phyloP scores from a whole-genome alignment of 306 rosid species.

The Echinosophora koreensis region DNA sequence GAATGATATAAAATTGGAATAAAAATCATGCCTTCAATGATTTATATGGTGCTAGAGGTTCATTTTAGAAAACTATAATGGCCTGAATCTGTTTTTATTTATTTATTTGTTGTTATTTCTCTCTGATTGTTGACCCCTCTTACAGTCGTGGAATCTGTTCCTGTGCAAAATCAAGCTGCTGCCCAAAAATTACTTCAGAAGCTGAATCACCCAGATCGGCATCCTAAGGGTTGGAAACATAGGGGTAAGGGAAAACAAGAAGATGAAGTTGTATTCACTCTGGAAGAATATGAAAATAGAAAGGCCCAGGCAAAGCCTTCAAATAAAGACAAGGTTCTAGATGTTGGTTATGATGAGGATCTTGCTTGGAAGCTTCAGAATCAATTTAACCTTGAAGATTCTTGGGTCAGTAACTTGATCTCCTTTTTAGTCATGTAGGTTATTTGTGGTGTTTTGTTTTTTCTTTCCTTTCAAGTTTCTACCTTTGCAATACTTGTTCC shows the following conservation, averaged over 20 bases:
- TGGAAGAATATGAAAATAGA: conserved; percentile 77
- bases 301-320: conserved; percentile 62
- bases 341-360: conserved; percentile 63
- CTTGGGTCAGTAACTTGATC: conserved; percentile 57
- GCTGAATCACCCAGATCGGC: conserved; percentile 60
- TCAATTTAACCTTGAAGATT: conserved; percentile 72
- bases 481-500: neutral
- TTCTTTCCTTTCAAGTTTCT: conserved; percentile 5
- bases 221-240: conserved; percentile 53
- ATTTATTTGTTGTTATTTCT: neutral
- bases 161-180: conserved; percentile 94
- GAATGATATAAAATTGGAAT: neutral
- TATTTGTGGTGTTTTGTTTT: conserved; percentile 12
- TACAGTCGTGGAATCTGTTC: conserved; percentile 79
- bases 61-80: neutral
- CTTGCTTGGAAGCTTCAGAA: conserved; percentile 92
- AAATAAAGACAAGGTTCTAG: conserved; percentile 28
- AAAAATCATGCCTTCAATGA: neutral
- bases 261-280: conserved; percentile 65
- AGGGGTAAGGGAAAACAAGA: conserved; percentile 75
- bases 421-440: neutral
- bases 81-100: neutral
- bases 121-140: conserved; percentile 13
- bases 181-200: conserved; percentile 89
- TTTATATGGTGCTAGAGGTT: neutral